Percentiles rank a stretch among this genome's conserved stretches.
phyloP scores from a whole-genome alignment of 768 basidiomycete genomes.

The Lenzites betulinus region DNA sequence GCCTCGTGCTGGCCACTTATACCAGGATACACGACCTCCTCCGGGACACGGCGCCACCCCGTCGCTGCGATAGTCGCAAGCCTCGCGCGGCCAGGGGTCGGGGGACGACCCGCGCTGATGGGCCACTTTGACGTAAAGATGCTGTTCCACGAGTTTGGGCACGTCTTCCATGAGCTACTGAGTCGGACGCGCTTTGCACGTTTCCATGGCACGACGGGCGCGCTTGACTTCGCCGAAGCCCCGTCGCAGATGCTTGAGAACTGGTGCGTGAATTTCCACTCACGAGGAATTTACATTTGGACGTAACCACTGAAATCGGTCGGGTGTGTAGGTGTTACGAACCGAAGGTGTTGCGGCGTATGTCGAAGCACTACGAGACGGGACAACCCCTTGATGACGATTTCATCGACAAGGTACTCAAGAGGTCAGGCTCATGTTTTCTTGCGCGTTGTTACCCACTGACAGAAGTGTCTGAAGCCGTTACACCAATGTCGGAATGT shows the following conservation, averaged over 20 bases:
- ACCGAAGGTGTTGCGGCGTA: conserved; percentile 67
- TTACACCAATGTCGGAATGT: conserved; percentile 81
- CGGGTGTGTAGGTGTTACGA: too few species aligned
- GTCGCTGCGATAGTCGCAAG: conserved; percentile 87
- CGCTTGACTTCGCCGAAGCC: conserved; percentile 81
- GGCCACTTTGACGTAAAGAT: conserved; percentile 84
- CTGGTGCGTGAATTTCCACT: too few species aligned
- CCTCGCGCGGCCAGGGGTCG: conserved; percentile 73
- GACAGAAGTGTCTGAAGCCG: conserved; percentile 31
- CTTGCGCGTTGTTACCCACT: background rate
- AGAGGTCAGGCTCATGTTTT: conserved; percentile 49
- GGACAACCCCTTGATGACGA: conserved; percentile 71
- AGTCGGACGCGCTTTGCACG: conserved; percentile 69
- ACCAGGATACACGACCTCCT: conserved; percentile 57
- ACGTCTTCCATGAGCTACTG: conserved; percentile 54
- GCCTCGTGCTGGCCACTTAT: conserved; percentile 38
- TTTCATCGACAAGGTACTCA: conserved; percentile 79
- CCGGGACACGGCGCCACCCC: conserved; percentile 69
- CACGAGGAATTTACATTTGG: too few species aligned
- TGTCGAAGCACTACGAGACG: conserved; percentile 80
- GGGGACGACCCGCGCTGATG: conserved; percentile 73
- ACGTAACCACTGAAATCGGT: too few species aligned
- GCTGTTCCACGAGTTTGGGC: conserved; percentile 88
- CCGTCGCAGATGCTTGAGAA: conserved; percentile 93
- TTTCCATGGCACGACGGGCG: conserved; percentile 74